phyloP scores from a whole-genome alignment of 2,329 filamentous ascomycete genomes.

The Colletotrichum navitas region DNA sequence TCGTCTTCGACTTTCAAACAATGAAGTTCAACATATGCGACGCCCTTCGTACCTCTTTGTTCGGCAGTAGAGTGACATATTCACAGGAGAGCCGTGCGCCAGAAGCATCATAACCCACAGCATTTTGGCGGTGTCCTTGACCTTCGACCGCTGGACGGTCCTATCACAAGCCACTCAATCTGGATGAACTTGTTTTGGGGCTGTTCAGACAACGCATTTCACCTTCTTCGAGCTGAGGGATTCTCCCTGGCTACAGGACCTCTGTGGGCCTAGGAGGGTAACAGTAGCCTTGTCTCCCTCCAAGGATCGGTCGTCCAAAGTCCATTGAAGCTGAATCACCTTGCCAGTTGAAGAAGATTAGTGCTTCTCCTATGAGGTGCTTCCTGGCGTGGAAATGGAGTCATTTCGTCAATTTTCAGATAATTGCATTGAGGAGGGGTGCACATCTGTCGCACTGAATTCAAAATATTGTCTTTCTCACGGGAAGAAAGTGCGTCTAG shows the following conservation, averaged over 20 bases:
- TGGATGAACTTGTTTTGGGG: background rate
- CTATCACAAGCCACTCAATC: too few relatives aligned
- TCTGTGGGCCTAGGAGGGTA: background rate
- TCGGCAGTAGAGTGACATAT: background rate
- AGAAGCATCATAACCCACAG: background rate
- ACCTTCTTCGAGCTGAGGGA: too few relatives aligned
- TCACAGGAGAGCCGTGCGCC: background rate
- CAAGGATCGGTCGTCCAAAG: background rate
- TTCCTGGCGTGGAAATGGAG: conserved; percentile 6
- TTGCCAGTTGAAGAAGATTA: background rate
- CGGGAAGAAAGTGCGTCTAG: conserved; percentile 1
- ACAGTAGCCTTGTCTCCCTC: background rate
- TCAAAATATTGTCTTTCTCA: conserved; percentile 8
- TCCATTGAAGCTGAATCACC: background rate
- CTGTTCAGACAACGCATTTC: background rate
- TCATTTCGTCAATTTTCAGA: conserved; percentile 7
- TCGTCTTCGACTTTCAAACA: conserved; percentile 9
- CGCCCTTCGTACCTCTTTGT: background rate
- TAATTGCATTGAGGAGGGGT: conserved; percentile 12
- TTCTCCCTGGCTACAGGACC: too few relatives aligned
- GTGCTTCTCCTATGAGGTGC: background rate
- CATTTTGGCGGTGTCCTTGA: background rate
- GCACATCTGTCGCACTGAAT: conserved; percentile 3
- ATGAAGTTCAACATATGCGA: conserved; percentile 12
- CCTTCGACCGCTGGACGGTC: too few relatives aligned